Conservation (phyloP, 2,329 filamentous ascomycete genomes). For the Fusarium continuum region DNA sequence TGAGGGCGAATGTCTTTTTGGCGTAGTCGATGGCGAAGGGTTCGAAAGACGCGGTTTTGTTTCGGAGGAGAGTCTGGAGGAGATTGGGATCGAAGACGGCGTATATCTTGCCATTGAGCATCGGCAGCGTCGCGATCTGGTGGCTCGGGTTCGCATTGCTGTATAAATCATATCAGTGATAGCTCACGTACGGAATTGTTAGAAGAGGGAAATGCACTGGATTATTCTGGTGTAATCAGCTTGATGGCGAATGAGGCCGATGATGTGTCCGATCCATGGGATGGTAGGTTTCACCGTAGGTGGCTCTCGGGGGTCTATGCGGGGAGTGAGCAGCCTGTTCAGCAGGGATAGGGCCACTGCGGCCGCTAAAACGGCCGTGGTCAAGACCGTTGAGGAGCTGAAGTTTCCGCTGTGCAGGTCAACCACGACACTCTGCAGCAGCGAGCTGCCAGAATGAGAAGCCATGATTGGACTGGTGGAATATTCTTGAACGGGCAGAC, state of each 20-base stretch:
- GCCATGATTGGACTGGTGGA: neutral
- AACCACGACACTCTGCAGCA: constrained; percentile 3
- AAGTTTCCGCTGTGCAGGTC: constrained; percentile 4
- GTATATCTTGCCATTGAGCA: constrained; percentile 56
- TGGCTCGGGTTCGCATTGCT: constrained; percentile 41
- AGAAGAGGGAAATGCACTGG: constrained; percentile 44
- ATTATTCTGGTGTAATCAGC: constrained; percentile 50
- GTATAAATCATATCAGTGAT: neutral
- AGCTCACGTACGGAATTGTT: too few relatives aligned
- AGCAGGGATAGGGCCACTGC: constrained; percentile 22
- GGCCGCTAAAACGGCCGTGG: constrained; percentile 15
- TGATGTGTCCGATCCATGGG: constrained; percentile 57
- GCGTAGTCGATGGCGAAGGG: constrained; percentile 52
- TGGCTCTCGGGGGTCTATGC: constrained; percentile 52
- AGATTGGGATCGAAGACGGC: constrained; percentile 53
- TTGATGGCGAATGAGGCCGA: constrained; percentile 52
- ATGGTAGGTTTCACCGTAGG: constrained; percentile 52
- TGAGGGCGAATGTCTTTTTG: constrained; percentile 51
- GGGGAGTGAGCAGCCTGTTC: constrained; percentile 27
- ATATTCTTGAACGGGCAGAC: too few relatives aligned
- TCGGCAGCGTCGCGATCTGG: constrained; percentile 55
- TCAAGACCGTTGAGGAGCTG: constrained; percentile 52
- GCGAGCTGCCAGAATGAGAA: neutral
- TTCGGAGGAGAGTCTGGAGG: constrained; percentile 51
- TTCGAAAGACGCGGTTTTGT: constrained; percentile 54